Conservation (phyloP, 2,329 filamentous ascomycete species). For the Aspergillus sp. region DNA sequence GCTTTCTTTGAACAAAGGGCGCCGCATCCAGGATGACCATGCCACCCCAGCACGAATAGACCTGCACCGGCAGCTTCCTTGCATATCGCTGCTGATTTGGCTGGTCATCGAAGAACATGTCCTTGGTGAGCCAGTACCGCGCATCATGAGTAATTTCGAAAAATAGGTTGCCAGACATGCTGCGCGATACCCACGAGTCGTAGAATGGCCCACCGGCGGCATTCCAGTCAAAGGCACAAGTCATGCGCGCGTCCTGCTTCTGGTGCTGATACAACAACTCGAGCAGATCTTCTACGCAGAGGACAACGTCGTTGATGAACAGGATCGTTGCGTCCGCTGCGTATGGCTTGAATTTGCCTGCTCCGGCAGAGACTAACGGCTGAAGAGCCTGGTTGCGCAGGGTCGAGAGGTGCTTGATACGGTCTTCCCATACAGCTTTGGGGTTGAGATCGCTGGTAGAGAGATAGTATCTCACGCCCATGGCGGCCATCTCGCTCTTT, state of each 20-base stretch:
- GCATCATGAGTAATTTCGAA: slow-evolving; percentile 5
- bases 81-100: neutral
- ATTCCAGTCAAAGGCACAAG: slow-evolving; percentile 6
- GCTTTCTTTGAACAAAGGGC: neutral
- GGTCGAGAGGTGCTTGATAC: slow-evolving; percentile 2
- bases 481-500: neutral
- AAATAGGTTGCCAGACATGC: neutral
- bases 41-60: slow-evolving; percentile 2
- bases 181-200: slow-evolving; percentile 1
- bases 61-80: neutral
- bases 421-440: neutral
- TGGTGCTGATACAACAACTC: neutral
- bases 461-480: slow-evolving; percentile 4
- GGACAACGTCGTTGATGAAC: slow-evolving; percentile 3
- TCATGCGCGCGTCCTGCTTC: neutral
- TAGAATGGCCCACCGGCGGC: neutral
- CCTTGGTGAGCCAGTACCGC: neutral
- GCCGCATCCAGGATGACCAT: slow-evolving; percentile 2
- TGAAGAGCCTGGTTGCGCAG: neutral
- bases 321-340: neutral
- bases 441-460: neutral
- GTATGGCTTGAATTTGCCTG: neutral
- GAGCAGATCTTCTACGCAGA: slow-evolving; percentile 1
- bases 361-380: neutral
- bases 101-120: slow-evolving; percentile 2